These are phyloP conservation scores for Blastomyces parvus DNA, from an alignment of 2,329 filamentous ascomycete genomes.

Conservation along the genomic window DNA sequence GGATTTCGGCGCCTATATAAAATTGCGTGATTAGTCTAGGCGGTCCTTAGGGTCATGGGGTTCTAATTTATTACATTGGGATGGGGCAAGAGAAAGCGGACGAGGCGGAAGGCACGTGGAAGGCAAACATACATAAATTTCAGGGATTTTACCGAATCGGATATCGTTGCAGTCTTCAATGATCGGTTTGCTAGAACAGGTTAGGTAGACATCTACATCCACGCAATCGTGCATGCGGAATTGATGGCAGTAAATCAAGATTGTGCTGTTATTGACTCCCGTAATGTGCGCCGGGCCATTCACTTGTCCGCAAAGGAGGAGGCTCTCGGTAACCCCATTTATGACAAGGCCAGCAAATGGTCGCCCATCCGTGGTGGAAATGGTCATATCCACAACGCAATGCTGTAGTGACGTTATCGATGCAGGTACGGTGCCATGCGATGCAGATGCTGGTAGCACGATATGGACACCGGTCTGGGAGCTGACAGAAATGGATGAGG, in stretches of 20 bases:
- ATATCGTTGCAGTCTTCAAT: conserved; percentile 79
- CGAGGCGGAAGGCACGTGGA: neutral
- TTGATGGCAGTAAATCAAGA: conserved; percentile 74
- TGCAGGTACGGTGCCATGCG: conserved; percentile 62
- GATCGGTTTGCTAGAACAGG: conserved; percentile 74
- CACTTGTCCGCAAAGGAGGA: conserved; percentile 71
- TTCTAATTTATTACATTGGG: neutral
- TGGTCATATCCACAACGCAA: conserved; percentile 74
- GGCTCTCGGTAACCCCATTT: conserved; percentile 57
- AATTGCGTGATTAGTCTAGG: neutral
- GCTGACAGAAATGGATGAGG: conserved; percentile 53
- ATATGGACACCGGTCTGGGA: conserved; percentile 63
- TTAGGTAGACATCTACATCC: conserved; percentile 73
- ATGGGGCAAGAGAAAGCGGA: neutral
- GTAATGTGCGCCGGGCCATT: conserved; percentile 78
- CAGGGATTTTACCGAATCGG: conserved; percentile 67
- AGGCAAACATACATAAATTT: conserved; percentile 51
- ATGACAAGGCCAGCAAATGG: conserved; percentile 64
- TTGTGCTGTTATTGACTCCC: conserved; percentile 57
- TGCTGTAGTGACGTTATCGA: conserved; percentile 58
- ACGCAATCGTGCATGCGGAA: conserved; percentile 84
- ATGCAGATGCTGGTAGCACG: conserved; percentile 61
- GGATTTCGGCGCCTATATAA: conserved; percentile 23
- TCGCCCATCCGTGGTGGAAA: conserved; percentile 46
- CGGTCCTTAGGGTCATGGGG: neutral